Percentiles rank a stretch among this genome's conserved stretches.
phyloP scores from a whole-genome alignment of 129 eudicot species.

The Flaveria bidentis region DNA sequence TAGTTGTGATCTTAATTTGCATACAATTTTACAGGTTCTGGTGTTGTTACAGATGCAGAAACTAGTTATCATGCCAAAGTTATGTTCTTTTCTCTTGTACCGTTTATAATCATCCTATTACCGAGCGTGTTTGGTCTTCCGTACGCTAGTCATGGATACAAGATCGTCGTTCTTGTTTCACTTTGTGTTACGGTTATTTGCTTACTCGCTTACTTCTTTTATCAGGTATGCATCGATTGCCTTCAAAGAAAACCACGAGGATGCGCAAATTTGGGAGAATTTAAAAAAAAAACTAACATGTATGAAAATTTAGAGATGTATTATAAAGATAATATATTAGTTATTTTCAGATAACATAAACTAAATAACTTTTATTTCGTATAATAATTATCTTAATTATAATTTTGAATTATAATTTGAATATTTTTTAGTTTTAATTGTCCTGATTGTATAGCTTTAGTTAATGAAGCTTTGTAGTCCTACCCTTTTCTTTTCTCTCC shows the following conservation, averaged over 20 bases:
- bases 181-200: slow-evolving; percentile 47
- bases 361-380: too few species aligned
- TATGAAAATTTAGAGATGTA: too few species aligned
- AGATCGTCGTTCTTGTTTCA: slow-evolving; percentile 36
- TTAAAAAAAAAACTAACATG: too few species aligned
- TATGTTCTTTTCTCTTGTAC: slow-evolving; percentile 68
- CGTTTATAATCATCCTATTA: slow-evolving; percentile 54
- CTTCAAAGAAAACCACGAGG: not conserved
- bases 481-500: too few species aligned
- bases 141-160: slow-evolving; percentile 32
- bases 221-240: slow-evolving; percentile 49
- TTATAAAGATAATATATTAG: too few species aligned
- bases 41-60: slow-evolving; percentile 58
- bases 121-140: slow-evolving; percentile 51
- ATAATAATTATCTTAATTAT: too few species aligned
- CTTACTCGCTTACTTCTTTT: slow-evolving; percentile 55
- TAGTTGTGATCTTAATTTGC: not conserved
- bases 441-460: too few species aligned
- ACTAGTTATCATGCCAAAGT: slow-evolving; percentile 67
- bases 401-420: too few species aligned
- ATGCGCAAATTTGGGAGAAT: too few species aligned
- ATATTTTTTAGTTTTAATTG: too few species aligned
- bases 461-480: too few species aligned
- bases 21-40: slow-evolving; percentile 48
- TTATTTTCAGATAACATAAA: too few species aligned